phyloP scores from a whole-genome alignment of 345 rosid genomes.

The Viola odorata region DNA sequence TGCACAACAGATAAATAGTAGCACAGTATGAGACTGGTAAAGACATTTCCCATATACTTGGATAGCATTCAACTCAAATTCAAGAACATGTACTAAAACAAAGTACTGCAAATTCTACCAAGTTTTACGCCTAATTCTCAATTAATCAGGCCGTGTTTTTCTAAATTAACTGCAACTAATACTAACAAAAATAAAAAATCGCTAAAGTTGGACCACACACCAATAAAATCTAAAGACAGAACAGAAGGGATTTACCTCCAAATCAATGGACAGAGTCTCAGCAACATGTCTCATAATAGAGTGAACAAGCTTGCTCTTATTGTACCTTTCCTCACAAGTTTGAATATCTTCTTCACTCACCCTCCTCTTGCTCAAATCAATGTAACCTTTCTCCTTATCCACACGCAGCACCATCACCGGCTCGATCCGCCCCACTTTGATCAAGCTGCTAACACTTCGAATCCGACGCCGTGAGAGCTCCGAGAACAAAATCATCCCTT shows the following conservation, averaged over 20 bases:
- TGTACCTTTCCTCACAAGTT: conserved; percentile 92
- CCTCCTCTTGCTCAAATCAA: conserved; percentile 90
- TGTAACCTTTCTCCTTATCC: conserved; percentile 92
- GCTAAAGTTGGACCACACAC: background rate
- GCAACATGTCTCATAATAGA: conserved; percentile 98
- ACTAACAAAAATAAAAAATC: too few species aligned
- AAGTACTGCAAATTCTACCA: too few species aligned
- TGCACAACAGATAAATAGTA: too few species aligned
- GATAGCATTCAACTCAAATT: too few species aligned
- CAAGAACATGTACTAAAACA: too few species aligned
- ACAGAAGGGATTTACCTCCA: conserved; percentile 52
- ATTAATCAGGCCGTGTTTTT: too few species aligned
- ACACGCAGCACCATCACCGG: conserved; percentile 99
- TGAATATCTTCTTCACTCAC: conserved; percentile 94
- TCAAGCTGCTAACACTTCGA: conserved; percentile 89
- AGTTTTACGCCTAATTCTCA: too few species aligned
- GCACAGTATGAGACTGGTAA: too few species aligned
- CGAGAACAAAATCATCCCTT: conserved; percentile 95
- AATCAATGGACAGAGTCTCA: conserved; percentile 74
- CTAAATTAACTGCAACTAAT: too few species aligned
- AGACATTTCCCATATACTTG: too few species aligned
- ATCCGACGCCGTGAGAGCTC: conserved; percentile 99
- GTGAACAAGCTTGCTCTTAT: conserved; percentile 98
- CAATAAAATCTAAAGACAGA: background rate
- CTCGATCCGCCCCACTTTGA: conserved; percentile 93